Conservation (phyloP, 2,329 filamentous ascomycete species). For the Penicillium palitans region DNA sequence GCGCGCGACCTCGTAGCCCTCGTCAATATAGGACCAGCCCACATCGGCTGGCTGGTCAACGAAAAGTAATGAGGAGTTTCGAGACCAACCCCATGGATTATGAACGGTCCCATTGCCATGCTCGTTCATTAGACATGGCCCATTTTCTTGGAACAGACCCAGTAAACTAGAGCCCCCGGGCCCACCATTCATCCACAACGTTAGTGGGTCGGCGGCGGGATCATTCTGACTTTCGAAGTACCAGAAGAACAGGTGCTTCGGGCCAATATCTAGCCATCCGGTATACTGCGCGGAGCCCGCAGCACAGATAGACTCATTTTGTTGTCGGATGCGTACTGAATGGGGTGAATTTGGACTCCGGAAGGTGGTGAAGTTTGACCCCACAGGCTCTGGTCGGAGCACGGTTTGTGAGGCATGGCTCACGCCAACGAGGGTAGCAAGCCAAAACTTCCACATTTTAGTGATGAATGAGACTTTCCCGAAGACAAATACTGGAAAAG, state of each 20-base stretch:
- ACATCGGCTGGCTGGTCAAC: conserved; percentile 31
- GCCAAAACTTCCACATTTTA: not conserved
- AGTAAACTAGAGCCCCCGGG: conserved; percentile 55
- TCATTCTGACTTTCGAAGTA: conserved; percentile 45
- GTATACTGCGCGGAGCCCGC: conserved; percentile 21
- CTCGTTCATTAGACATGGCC: conserved; percentile 40
- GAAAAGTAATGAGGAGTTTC: conserved; percentile 28
- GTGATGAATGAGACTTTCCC: not conserved
- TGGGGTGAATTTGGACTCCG: conserved; percentile 13
- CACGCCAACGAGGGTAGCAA: not conserved
- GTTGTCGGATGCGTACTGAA: conserved; percentile 19
- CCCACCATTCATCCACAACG: conserved; percentile 55
- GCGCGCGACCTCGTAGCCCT: conserved; percentile 18
- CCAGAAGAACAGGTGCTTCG: conserved; percentile 40
- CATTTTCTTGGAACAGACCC: conserved; percentile 53
- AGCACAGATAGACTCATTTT: conserved; percentile 19
- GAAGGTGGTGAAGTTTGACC: conserved; percentile 4
- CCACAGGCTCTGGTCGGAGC: not conserved
- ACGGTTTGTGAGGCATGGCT: conserved; percentile 6
- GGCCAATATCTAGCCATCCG: conserved; percentile 19
- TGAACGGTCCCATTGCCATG: conserved; percentile 25
- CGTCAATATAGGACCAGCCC: conserved; percentile 31
- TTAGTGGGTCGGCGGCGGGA: conserved; percentile 50
- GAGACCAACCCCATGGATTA: conserved; percentile 26
- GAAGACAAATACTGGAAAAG: no score